Percentiles rank a stretch among this genome's conserved stretches.
phyloP scores from a whole-genome alignment of 2,329 filamentous ascomycete species.

The Dendryphion nanum region DNA sequence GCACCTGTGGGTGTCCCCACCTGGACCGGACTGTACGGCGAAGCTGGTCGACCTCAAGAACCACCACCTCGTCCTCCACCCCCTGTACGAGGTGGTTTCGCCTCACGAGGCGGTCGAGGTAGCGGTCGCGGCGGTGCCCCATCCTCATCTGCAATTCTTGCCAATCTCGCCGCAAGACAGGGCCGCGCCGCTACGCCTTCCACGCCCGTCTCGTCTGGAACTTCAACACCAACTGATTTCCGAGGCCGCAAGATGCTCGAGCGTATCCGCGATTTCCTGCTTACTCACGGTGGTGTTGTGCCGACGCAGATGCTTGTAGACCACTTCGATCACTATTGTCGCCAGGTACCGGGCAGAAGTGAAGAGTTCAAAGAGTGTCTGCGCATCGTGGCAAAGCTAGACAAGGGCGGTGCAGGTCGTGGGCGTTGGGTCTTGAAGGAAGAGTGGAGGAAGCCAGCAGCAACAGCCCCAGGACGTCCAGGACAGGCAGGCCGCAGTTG shows the following conservation, averaged over 20 bases:
- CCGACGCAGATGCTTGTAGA: constrained; percentile 84
- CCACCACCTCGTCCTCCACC: constrained; percentile 20
- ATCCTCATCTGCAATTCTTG: constrained; percentile 43
- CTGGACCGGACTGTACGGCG: constrained; percentile 86
- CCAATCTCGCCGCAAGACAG: constrained; percentile 45
- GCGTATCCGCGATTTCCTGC: constrained; percentile 74
- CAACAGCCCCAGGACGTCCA: too few species aligned
- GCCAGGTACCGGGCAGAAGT: constrained; percentile 60
- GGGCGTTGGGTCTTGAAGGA: constrained; percentile 61
- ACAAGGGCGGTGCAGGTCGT: constrained; percentile 50
- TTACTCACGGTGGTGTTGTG: constrained; percentile 72
- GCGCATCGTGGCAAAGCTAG: constrained; percentile 70
- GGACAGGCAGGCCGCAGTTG: too few species aligned
- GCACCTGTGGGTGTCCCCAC: constrained; percentile 83
- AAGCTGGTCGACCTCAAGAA: constrained; percentile 64
- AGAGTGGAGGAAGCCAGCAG: constrained; percentile 42
- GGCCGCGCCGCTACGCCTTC: constrained; percentile 15
- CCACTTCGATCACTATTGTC: constrained; percentile 82
- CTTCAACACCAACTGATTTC: constrained; percentile 14
- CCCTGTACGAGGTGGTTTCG: constrained; percentile 42
- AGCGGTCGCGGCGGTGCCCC: constrained; percentile 42
- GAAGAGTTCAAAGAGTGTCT: constrained; percentile 81
- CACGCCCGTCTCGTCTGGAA: neutral
- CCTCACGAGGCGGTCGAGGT: constrained; percentile 25
- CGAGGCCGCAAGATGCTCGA: constrained; percentile 46